Base-by-base conservation (phyloP, 2,329 filamentous ascomycete genomes). In the Fusarium mundagurra region DNA sequence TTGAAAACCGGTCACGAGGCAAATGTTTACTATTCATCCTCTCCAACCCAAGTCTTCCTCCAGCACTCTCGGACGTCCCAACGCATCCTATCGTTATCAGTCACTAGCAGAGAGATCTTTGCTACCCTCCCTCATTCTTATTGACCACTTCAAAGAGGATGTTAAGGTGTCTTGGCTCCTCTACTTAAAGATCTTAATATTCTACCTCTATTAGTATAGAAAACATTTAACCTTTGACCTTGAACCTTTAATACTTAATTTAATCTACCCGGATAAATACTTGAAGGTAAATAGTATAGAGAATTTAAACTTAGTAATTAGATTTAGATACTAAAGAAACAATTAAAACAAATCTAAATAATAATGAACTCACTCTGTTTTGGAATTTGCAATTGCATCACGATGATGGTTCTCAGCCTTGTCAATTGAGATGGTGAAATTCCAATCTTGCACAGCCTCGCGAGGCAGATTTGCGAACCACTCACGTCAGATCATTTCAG, bases 381-480 rank as follows among this genome's bases (percentile, higher is more conserved):
- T 18, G 16, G 16, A 7, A 18, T 17, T 24, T 44, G 16, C 0
- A 44, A 11, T 24, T 24, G 14, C 10, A 44, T 44, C 1, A 18
- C 6, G 10, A 13, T 18, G 6, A 18, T 8, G n/a, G 10, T 13
- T 44, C 17, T 33, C 22, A 51, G 31, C 31, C 31, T 51, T 14
- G n/a, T 17, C 10, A 18, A 2, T n/a, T 50, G 47, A 4, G 29
- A 29, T 6, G 4, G 22, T 10, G 50, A 5, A 36, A 14, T 54
- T 27, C 8, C 24, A 53, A 22, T 27, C 4, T 9, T 22, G 24
- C 50, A 54, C 33, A 38, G 50, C 50, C 50, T 22, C 50, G 33
- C 24, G 12, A 54, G 50, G 50, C 33, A 54, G 33, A 38, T 29
- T 54, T 54, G 33, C 48, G 50, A 54, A 38, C 50, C 50, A 29